Percentiles rank a stretch among this genome's conserved stretches.
These are phyloP conservation scores for Trichosporon coremiiforme DNA, from an alignment of 1,284 basidiomycete species.

Conservation along the genomic window DNA sequence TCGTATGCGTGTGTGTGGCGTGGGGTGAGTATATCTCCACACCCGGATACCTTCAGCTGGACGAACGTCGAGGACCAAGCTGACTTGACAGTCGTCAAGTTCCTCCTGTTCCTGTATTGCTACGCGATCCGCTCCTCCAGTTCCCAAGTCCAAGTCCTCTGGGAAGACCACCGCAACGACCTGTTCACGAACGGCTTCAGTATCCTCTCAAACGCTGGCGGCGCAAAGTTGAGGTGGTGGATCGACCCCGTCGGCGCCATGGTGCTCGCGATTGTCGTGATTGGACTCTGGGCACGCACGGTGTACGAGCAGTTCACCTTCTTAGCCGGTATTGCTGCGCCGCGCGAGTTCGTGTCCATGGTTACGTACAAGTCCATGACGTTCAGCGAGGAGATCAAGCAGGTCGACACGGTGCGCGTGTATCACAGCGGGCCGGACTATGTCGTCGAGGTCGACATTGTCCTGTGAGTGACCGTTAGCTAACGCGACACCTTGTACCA, in stretches of 20 bases:
- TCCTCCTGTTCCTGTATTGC: slow-evolving; percentile 84
- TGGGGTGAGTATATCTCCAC: slow-evolving; percentile 61
- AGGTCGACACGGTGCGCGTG: slow-evolving; percentile 83
- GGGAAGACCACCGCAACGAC: slow-evolving; percentile 94
- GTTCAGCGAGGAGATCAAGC: slow-evolving; percentile 80
- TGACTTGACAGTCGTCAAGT: slow-evolving; percentile 68
- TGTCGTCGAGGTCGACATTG: slow-evolving; percentile 92
- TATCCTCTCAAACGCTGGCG: slow-evolving; percentile 86
- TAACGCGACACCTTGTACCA: background rate
- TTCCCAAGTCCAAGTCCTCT: slow-evolving; percentile 88
- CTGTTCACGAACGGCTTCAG: slow-evolving; percentile 70
- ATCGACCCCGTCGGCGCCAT: slow-evolving; percentile 60
- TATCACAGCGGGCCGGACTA: slow-evolving; percentile 77
- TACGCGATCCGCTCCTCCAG: slow-evolving; percentile 73
- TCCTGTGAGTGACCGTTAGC: slow-evolving; percentile 61
- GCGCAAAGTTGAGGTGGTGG: slow-evolving; percentile 67
- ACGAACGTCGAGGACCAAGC: background rate
- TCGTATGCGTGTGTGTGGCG: slow-evolving; percentile 78
- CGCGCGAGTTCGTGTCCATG: slow-evolving; percentile 84
- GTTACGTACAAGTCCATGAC: slow-evolving; percentile 91
- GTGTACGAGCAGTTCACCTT: slow-evolving; percentile 77
- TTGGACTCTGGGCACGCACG: slow-evolving; percentile 76
- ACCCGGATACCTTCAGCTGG: no score
- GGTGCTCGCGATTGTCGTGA: slow-evolving; percentile 72
- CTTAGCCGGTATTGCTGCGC: slow-evolving; percentile 86